phyloP scores from a whole-genome alignment of 2,329 filamentous ascomycete genomes.

The Gliomastix tumulicola region DNA sequence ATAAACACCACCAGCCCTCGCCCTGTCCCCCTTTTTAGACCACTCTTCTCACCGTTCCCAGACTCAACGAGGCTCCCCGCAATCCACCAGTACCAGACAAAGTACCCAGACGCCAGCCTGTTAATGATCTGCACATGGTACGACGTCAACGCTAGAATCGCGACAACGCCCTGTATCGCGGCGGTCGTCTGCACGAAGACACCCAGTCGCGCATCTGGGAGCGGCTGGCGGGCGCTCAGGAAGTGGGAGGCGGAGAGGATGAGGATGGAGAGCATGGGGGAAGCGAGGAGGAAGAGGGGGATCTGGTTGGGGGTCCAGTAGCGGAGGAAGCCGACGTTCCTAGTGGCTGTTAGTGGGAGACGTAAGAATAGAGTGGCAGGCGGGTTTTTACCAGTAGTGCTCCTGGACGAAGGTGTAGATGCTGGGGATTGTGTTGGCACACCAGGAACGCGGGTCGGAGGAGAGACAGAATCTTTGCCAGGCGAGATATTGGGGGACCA shows the following conservation, averaged over 20 bases:
- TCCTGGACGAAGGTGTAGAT: slow-evolving; percentile 88
- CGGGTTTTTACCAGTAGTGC: slow-evolving; percentile 77
- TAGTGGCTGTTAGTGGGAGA: no score
- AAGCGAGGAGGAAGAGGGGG: slow-evolving; percentile 78
- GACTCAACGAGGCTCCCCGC: slow-evolving; percentile 40
- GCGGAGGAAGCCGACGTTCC: slow-evolving; percentile 79
- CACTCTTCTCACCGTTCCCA: slow-evolving; percentile 17
- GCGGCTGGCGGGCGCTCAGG: slow-evolving; percentile 22
- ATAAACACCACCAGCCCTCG: slow-evolving; percentile 54
- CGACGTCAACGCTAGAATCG: slow-evolving; percentile 62
- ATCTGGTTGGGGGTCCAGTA: slow-evolving; percentile 89
- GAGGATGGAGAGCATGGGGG: slow-evolving; percentile 64
- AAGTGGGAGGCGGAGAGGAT: slow-evolving; percentile 57
- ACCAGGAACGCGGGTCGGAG: slow-evolving; percentile 60
- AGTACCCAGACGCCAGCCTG: slow-evolving; percentile 79
- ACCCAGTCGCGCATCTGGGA: slow-evolving; percentile 8
- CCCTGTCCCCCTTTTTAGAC: slow-evolving; percentile 20
- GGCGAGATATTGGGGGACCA: slow-evolving; percentile 68
- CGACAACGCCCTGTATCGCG: slow-evolving; percentile 64
- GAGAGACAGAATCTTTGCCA: slow-evolving; percentile 62
- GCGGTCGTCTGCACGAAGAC: slow-evolving; percentile 52
- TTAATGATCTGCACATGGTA: slow-evolving; percentile 96
- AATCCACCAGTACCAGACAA: slow-evolving; percentile 82
- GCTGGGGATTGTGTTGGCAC: slow-evolving; percentile 63
- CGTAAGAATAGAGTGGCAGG: no score